Evolutionary conservation across 257 asterid species (phyloP).

Genomic region (Fraxinus quadrangulata): DNA sequence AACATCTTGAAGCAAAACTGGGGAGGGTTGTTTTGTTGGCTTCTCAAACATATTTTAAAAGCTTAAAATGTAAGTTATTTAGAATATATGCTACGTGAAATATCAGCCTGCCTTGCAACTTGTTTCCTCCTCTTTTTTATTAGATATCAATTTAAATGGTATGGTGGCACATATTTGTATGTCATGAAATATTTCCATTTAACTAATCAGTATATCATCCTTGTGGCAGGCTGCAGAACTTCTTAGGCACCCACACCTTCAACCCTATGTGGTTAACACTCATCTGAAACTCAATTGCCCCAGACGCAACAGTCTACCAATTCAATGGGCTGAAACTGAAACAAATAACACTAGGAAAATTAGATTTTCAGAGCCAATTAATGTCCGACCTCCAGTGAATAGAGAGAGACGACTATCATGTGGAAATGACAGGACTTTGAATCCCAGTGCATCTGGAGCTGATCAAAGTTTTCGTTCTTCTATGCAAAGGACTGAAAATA

Average conservation of each 20-base stretch:
- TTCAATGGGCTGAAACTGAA: constrained; percentile 48
- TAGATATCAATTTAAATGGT: neutral
- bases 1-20: neutral
- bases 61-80: neutral
- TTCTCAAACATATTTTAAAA: neutral
- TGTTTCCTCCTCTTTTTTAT: neutral
- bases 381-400: constrained; percentile 34
- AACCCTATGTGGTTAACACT: constrained; percentile 68
- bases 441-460: constrained; percentile 81
- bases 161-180: neutral
- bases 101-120: neutral
- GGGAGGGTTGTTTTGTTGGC: constrained; percentile 1
- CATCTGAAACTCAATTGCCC: constrained; percentile 82
- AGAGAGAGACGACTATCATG: constrained; percentile 52
- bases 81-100: neutral
- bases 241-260: constrained; percentile 83
- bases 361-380: constrained; percentile 61
- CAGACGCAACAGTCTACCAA: constrained; percentile 58
- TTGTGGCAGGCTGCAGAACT: constrained; percentile 82
- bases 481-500: constrained; percentile 34
- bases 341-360: constrained; percentile 42
- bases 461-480: constrained; percentile 59
- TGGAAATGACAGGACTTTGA: constrained; percentile 76
- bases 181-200: constrained; percentile 13
- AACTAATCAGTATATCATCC: constrained; percentile 16